These are phyloP conservation scores for Calonectria pseudoturangicola DNA, from an alignment of 2,329 filamentous ascomycete genomes.

Conservation along the genomic window DNA sequence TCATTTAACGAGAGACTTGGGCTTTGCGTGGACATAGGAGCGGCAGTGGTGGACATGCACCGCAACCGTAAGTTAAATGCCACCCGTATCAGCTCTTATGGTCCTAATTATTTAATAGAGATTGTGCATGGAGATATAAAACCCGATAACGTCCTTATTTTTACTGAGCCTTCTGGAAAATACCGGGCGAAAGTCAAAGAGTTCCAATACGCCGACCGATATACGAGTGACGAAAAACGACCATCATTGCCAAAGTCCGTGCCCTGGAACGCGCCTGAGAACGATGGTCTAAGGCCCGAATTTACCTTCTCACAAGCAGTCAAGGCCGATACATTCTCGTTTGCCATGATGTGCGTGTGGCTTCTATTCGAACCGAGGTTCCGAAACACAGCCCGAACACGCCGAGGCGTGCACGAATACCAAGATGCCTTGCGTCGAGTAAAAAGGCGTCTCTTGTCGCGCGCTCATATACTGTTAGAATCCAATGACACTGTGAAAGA, in stretches of 20 bases:
- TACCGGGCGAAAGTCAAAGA: background rate
- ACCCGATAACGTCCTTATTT: background rate
- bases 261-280: conserved; percentile 1
- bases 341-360: background rate
- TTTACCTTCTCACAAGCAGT: background rate
- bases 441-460: background rate
- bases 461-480: background rate
- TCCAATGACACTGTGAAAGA: background rate
- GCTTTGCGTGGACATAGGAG: background rate
- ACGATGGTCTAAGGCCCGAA: background rate
- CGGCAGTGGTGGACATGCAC: conserved; percentile 8
- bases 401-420: background rate
- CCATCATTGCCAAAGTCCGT: background rate
- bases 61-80: background rate
- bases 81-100: too few relatives aligned
- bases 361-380: background rate
- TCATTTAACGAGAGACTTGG: background rate
- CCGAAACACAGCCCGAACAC: background rate
- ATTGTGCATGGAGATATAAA: background rate
- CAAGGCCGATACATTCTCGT: background rate
- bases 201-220: background rate
- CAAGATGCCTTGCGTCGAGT: background rate
- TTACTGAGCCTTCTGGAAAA: background rate
- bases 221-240: background rate
- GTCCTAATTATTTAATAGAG: background rate